A percentile compares a stretch with the other conserved stretches of the same genome.
These are phyloP conservation scores for Glaciozyma antarctica DNA, from an alignment of 768 basidiomycete genomes.

Conservation along the genomic window DNA sequence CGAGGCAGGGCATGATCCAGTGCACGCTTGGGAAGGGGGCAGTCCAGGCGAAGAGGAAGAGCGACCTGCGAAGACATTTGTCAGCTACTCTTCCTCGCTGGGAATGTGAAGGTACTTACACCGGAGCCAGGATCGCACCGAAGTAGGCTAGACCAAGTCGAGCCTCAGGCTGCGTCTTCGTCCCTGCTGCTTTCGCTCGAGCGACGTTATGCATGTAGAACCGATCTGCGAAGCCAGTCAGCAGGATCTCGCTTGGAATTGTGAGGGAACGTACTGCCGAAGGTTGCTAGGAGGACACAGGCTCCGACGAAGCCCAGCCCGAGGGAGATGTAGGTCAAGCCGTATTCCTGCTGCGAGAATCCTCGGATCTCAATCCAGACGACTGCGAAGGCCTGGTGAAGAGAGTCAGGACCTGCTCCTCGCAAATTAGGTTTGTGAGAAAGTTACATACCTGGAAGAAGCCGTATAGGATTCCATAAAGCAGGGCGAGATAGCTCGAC, in stretches of 20 bases:
- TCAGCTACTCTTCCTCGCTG: not conserved
- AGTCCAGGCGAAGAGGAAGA: conserved; percentile 25
- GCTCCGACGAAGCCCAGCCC: conserved; percentile 26
- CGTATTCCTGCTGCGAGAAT: conserved; percentile 8
- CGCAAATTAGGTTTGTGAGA: too few species aligned
- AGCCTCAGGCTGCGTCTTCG: conserved; percentile 3
- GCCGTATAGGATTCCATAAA: conserved; percentile 24
- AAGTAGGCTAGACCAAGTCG: conserved; percentile 5
- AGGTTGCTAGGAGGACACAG: not conserved
- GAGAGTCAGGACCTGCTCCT: too few species aligned
- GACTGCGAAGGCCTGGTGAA: conserved; percentile 12
- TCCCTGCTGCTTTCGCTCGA: not conserved
- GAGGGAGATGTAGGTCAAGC: conserved; percentile 28
- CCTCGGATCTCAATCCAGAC: conserved; percentile 24
- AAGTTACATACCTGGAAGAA: conserved; percentile 30
- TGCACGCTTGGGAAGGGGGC: conserved; percentile 19
- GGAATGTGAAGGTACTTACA: not conserved
- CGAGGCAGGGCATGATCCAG: conserved; percentile 27
- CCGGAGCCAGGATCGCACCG: conserved; percentile 5
- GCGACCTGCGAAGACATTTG: not conserved
- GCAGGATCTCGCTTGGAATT: too few species aligned
- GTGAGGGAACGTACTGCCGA: conserved; percentile 6
- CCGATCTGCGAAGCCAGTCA: not conserved
- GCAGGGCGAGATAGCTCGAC: conserved; percentile 19
- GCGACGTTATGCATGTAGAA: not conserved